phyloP scores from a whole-genome alignment of 139 green algal species.

The Chlamydomonas asymmetrica region DNA sequence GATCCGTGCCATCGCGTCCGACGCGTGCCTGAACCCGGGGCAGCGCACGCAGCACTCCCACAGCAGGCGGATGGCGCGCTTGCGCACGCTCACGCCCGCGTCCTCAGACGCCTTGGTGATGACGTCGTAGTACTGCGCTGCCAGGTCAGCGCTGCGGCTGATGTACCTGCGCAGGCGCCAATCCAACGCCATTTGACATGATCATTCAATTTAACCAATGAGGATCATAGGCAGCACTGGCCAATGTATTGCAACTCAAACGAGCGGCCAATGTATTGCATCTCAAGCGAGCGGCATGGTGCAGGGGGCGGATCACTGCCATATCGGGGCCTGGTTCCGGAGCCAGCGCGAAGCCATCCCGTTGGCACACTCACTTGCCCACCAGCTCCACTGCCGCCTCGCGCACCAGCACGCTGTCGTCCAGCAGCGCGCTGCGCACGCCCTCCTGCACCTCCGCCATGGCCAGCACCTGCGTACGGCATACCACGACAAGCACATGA shows the following conservation, averaged over 20 bases:
- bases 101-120: slow-evolving; percentile 64
- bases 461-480: slow-evolving; percentile 59
- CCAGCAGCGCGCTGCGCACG: slow-evolving; percentile 43
- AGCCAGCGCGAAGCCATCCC: no score
- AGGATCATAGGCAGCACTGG: no score
- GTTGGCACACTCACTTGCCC: slow-evolving; percentile 53
- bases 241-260: no score
- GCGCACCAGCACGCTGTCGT: slow-evolving; percentile 82
- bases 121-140: slow-evolving; percentile 71
- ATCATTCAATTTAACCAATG: no score
- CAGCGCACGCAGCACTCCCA: slow-evolving; percentile 73
- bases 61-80: slow-evolving; percentile 78
- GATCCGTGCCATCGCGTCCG: slow-evolving; percentile 64
- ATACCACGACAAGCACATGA: no score
- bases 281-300: no score
- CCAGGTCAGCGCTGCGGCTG: slow-evolving; percentile 52
- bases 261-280: no score
- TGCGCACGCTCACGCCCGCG: slow-evolving; percentile 76
- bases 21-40: slow-evolving; percentile 30
- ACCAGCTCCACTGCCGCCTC: slow-evolving; percentile 87
- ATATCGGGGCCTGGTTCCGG: no score
- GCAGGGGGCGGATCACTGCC: no score
- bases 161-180: slow-evolving; percentile 30
- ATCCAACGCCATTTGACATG: no score
- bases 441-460: slow-evolving; percentile 52